Base-by-base conservation (phyloP, 176 grass and related monocot genomes). In the Miscanthus lutarioriparius region DNA sequence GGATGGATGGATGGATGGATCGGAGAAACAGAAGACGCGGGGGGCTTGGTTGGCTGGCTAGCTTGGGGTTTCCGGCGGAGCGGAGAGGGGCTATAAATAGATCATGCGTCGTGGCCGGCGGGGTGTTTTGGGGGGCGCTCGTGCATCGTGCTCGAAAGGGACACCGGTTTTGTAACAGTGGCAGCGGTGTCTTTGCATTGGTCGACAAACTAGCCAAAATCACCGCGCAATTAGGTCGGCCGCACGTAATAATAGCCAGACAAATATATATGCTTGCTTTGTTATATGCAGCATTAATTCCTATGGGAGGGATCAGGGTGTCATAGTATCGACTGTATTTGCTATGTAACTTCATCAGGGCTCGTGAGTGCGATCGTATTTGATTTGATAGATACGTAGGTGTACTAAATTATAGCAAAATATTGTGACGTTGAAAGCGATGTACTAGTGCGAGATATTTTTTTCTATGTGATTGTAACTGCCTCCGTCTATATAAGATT, bases 11-110 rank as follows among this genome's bases (percentile, higher is more conserved):
- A 35, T 35, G 33, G 28, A 3, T 11, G 66, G 62, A 28, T 26
- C 23, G 25, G 25, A 69, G 11, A 14, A 26, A 16, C n/a, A 2
- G 2, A 28, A 27, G 8, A 15, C 8, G 22, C 40, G 4, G 37
- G 4, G 19, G 8, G 65, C 16, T 4, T 32, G 7, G 7, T 3
- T 37, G 36, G 33, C 33, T 49, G 28, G 32, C 0, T 67, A 4
- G 71, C 20, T 80, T 70, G 79, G n/a, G 47, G 47, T 54, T 70
- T 56, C 54, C 22, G 66, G 32, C 79, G 33, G 79, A 20, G 66
- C 1, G 7, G 28, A 19, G 64, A 33, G 33, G 63, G 33, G 44
- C 6, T 41, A 59, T 70, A 82, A 58, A 70, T 70, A 71, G 67
- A 56, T 27, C 33, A 35, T 35, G 33, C 33, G 4, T 35, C 33